Conservation (phyloP, 305 asterid species). For the Lippia alba region DNA sequence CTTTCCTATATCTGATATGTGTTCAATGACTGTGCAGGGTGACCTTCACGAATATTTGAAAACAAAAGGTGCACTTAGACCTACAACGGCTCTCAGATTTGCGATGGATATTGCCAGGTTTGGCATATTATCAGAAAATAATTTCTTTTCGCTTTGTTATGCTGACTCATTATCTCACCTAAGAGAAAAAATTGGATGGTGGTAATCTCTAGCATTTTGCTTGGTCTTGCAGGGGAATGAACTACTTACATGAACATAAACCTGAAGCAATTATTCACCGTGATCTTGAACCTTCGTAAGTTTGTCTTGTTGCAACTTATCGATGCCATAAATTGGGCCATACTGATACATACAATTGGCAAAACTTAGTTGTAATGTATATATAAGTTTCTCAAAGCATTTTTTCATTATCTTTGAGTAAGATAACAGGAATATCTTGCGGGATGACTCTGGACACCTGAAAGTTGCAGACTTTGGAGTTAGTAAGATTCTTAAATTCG, state of each 20-base stretch:
- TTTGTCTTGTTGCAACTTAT: conserved; percentile 33
- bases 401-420: conserved; percentile 34
- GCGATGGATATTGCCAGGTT: conserved; percentile 99
- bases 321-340: neutral
- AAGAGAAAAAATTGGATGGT: neutral
- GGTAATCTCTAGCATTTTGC: conserved; percentile 21
- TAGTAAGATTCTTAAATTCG: conserved; percentile 79
- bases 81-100: conserved; percentile 79
- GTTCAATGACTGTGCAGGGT: conserved; percentile 51
- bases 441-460: conserved; percentile 93
- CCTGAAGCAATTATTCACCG: conserved; percentile 89
- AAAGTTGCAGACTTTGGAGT: conserved; percentile 97
- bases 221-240: conserved; percentile 80
- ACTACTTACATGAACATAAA: conserved; percentile 77
- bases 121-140: conserved; percentile 10
- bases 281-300: conserved; percentile 97
- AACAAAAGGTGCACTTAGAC: conserved; percentile 74
- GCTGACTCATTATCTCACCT: neutral
- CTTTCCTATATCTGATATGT: conserved; percentile 18
- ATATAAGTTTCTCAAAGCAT: conserved; percentile 33
- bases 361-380: conserved; percentile 10
- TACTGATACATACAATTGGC: conserved; percentile 5
- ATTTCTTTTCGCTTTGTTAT: neutral
- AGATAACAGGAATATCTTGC: conserved; percentile 79
- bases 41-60: conserved; percentile 78